Conservation (phyloP, 2,329 filamentous ascomycete species). For the Myriosclerotinia curreyana region DNA sequence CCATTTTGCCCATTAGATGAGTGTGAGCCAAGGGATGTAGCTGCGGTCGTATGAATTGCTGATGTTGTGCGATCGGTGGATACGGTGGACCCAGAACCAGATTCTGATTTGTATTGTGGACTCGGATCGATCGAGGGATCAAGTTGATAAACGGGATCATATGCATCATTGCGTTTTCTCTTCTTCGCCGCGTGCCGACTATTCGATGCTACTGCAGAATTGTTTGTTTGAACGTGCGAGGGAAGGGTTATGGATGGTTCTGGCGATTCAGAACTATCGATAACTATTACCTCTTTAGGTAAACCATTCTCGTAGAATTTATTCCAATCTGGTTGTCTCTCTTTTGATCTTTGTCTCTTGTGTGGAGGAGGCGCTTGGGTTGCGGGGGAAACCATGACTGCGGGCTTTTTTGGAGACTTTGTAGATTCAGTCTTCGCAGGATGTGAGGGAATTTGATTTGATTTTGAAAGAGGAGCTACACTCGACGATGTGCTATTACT, state of each 20-base stretch:
- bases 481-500: conserved; percentile 33
- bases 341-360: conserved; percentile 42
- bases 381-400: conserved; percentile 39
- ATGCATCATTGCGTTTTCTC: conserved; percentile 56
- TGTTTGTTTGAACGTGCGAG: conserved; percentile 42
- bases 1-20: conserved; percentile 57
- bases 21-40: conserved; percentile 76
- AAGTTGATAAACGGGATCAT: conserved; percentile 70
- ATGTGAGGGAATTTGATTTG: conserved; percentile 29
- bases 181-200: conserved; percentile 72
- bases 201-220: conserved; percentile 36
- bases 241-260: conserved; percentile 37
- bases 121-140: conserved; percentile 68
- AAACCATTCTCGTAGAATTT: conserved; percentile 80
- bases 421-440: conserved; percentile 22
- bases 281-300: conserved; percentile 82
- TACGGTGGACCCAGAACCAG: conserved; percentile 65
- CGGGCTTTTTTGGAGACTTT: conserved; percentile 36
- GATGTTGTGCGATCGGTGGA: conserved; percentile 84
- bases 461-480: conserved; percentile 31
- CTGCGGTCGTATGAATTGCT: conserved; percentile 77
- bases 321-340: conserved; percentile 69
- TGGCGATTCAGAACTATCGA: conserved; percentile 63
- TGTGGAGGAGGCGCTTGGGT: conserved; percentile 39
- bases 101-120: conserved; percentile 60